These are phyloP conservation scores for Talaromyces verruculosus DNA, from an alignment of 2,329 filamentous ascomycete genomes.

Conservation along the genomic window DNA sequence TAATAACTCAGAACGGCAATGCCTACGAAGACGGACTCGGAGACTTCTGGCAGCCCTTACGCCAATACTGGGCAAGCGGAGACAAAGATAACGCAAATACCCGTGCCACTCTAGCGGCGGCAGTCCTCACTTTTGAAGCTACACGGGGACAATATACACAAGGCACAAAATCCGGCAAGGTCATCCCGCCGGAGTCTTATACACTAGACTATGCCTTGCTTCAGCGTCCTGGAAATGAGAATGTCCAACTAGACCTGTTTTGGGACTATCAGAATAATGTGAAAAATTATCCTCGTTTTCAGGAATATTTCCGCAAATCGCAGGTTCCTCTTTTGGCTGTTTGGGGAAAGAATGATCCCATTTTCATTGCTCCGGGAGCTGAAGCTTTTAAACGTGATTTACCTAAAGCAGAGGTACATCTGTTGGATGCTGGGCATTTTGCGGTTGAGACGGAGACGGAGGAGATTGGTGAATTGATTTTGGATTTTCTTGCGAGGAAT, in stretches of 20 bases:
- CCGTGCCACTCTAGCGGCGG: slow-evolving; percentile 38
- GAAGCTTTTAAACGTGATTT: slow-evolving; percentile 56
- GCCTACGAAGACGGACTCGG: slow-evolving; percentile 59
- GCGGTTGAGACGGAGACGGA: slow-evolving; percentile 46
- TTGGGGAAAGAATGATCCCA: slow-evolving; percentile 60
- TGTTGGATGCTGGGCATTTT: slow-evolving; percentile 60
- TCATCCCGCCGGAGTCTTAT: slow-evolving; percentile 50
- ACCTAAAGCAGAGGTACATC: slow-evolving; percentile 48
- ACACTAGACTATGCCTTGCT: slow-evolving; percentile 55
- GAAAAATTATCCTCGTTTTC: slow-evolving; percentile 55
- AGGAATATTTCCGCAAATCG: slow-evolving; percentile 54
- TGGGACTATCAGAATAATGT: slow-evolving; percentile 60
- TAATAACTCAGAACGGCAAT: slow-evolving; percentile 63
- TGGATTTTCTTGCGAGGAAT: slow-evolving; percentile 35
- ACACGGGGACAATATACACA: slow-evolving; percentile 50
- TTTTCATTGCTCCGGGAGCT: slow-evolving; percentile 50
- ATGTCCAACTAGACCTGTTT: slow-evolving; percentile 59
- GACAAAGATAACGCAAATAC: slow-evolving; percentile 32
- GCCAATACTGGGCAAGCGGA: slow-evolving; percentile 47
- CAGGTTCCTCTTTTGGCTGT: slow-evolving; percentile 56
- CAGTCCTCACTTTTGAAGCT: slow-evolving; percentile 39
- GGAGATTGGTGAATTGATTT: slow-evolving; percentile 39
- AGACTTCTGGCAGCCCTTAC: slow-evolving; percentile 53
- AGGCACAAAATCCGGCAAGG: slow-evolving; percentile 38
- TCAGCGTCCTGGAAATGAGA: slow-evolving; percentile 50